Base-by-base conservation (phyloP, 768 basidiomycete species). In the Phaffia tasmanica region DNA sequence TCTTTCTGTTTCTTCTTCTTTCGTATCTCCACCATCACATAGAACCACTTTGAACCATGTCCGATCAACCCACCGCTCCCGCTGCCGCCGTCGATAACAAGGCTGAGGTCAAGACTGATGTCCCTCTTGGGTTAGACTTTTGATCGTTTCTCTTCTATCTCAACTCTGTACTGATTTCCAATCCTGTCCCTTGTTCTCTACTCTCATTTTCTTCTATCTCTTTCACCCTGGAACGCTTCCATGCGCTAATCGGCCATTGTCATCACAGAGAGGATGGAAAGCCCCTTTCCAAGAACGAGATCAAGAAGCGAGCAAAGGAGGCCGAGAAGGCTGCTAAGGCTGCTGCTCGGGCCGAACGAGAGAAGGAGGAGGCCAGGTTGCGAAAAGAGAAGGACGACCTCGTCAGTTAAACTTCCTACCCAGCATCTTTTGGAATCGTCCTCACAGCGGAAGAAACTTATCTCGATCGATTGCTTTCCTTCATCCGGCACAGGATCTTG, bases 291-390 rank as follows among this genome's bases (percentile, higher is more conserved):
- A 97, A 95, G 79, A 88, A 80, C 72, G 90, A 93, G 72, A 76
- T 90, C 67, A 97, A 98, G 81, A 92, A 90, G 78, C 84, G 85
- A 42, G 86, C 86, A 42, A 97, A 95, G 76, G 86, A 87, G 57
- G 86, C 85, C 16, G 89, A 92, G 78, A 97, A 69, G 67, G 67
- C 67, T 11, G 58, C 47, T 18, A 69, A 69, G 63, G 62, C 56
- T 7, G 67, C 67, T 25, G 29, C 46, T n/a, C 57, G 63, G n/a
- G 46, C 42, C 16, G 57, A 32, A 0, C 47, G 57, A n/a, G 67
- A 63, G 57, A 63, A 62, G n/a, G 67, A 69, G 58, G 62, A 69
- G 63, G 67, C 67, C 25, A 55, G 61, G 29, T n/a, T 57, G 49
- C 63, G 64, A 63, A 59, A 57, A 42, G 62, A 54, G 42, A 69